These are phyloP conservation scores for Tausonia pullulans DNA, from an alignment of 1,284 basidiomycete genomes.

Conservation along the genomic window DNA sequence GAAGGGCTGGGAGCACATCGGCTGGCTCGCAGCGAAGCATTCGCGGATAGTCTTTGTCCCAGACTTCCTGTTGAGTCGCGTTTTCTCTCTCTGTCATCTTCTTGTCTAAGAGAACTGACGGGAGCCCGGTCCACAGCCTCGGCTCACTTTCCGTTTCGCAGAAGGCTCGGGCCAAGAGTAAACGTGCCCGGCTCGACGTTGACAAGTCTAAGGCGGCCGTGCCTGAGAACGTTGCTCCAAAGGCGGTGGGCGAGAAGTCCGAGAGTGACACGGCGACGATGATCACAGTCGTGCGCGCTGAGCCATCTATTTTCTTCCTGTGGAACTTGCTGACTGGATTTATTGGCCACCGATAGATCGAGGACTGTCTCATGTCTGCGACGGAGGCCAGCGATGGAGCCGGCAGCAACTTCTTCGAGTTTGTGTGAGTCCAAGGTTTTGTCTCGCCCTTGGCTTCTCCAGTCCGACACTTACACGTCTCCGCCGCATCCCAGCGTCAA, in stretches of 20 bases:
- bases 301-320: not conserved
- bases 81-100: constrained; percentile 14
- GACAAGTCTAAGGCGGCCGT: not conserved
- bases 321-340: not conserved
- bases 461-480: not conserved
- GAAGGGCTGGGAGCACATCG: constrained; percentile 59
- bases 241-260: not conserved
- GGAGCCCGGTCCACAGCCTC: constrained; percentile 42
- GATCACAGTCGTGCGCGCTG: not conserved
- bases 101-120: too few species aligned
- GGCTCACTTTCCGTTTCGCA: constrained; percentile 65
- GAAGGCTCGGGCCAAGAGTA: constrained; percentile 50
- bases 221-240: not conserved
- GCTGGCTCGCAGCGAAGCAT: constrained; percentile 57
- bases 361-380: constrained; percentile 33
- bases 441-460: too few species aligned
- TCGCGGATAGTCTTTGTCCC: constrained; percentile 59
- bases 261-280: constrained; percentile 1
- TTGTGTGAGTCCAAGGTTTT: constrained; percentile 30
- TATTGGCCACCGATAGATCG: constrained; percentile 38
- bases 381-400: constrained; percentile 37
- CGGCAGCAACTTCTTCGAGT: constrained; percentile 59
- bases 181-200: constrained; percentile 53
- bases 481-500: constrained; percentile 48
- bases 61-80: constrained; percentile 57